Conservation (phyloP, 192 early-diverging fungal species). For the Backusella tarrabulga region DNA sequence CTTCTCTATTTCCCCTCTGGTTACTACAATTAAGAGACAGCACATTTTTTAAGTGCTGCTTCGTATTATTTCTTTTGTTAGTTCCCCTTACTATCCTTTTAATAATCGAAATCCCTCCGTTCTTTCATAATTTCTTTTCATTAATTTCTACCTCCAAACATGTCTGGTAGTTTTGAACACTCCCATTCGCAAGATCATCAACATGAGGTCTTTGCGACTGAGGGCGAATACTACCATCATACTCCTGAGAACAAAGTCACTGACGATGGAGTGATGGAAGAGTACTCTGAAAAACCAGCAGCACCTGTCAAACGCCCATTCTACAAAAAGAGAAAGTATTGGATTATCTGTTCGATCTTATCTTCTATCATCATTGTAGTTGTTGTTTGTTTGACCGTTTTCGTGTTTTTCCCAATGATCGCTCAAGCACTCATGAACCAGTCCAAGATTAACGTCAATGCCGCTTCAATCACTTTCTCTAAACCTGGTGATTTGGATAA, state of each 20-base stretch:
- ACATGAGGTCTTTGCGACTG: background rate
- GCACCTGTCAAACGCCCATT: slow-evolving; percentile 40
- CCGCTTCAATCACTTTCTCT: slow-evolving; percentile 41
- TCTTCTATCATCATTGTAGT: slow-evolving; percentile 43
- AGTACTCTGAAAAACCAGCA: slow-evolving; percentile 42
- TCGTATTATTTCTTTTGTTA: background rate
- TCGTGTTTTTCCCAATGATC: slow-evolving; percentile 54
- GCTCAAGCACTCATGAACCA: slow-evolving; percentile 50
- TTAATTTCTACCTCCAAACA: background rate
- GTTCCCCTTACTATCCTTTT: slow-evolving; percentile 5
- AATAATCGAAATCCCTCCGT: slow-evolving; percentile 5
- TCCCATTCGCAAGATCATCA: background rate
- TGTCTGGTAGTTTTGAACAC: slow-evolving; percentile 8
- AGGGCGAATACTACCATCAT: slow-evolving; percentile 10
- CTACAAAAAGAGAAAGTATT: slow-evolving; percentile 51
- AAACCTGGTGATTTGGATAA: slow-evolving; percentile 10
- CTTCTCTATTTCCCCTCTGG: background rate
- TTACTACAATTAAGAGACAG: background rate
- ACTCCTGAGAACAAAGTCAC: background rate
- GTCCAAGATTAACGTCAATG: slow-evolving; percentile 36
- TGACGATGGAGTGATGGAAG: slow-evolving; percentile 25
- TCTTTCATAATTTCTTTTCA: background rate
- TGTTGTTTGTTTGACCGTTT: slow-evolving; percentile 46
- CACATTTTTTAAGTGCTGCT: background rate
- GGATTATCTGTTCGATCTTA: slow-evolving; percentile 53